A percentile compares a stretch with the other conserved stretches of the same genome.
These are phyloP conservation scores for Mucor lusitanicus DNA, from an alignment of 371 early-diverging fungal species.

Conservation along the genomic window DNA sequence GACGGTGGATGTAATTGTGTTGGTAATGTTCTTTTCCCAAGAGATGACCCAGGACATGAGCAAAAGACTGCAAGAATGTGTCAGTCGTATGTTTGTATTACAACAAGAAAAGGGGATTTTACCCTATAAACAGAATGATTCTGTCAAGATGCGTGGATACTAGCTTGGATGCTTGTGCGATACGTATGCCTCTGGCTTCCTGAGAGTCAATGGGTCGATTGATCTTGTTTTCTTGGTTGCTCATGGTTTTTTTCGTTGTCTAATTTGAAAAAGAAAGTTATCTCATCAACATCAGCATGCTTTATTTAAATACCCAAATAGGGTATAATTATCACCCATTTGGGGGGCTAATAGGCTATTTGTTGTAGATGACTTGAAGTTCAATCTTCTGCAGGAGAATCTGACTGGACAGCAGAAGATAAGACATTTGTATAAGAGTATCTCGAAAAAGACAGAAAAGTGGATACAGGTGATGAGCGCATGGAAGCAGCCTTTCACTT, in stretches of 20 bases:
- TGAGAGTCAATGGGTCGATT: background rate
- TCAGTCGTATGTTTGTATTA: background rate
- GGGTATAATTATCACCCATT: background rate
- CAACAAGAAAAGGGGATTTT: no score
- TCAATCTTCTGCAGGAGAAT: no score
- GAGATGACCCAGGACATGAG: slow-evolving; percentile 21
- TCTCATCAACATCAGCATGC: background rate
- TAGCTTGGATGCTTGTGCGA: background rate
- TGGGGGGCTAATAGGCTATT: background rate
- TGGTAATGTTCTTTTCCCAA: slow-evolving; percentile 22
- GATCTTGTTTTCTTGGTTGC: background rate
- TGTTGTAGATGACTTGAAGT: no score
- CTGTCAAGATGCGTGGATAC: background rate
- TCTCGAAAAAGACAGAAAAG: no score
- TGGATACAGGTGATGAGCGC: no score
- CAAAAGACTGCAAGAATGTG: background rate
- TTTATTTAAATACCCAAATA: background rate
- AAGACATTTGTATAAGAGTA: no score
- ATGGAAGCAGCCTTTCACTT: no score
- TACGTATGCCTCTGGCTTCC: background rate
- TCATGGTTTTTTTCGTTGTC: no score
- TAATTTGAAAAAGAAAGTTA: background rate
- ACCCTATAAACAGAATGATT: background rate
- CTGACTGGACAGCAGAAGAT: no score
- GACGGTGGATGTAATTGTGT: background rate